Percentiles rank a stretch among this genome's conserved stretches.
These are phyloP conservation scores for Lachancea sp. DNA, from an alignment of 805 yeast genomes.

Conservation along the genomic window DNA sequence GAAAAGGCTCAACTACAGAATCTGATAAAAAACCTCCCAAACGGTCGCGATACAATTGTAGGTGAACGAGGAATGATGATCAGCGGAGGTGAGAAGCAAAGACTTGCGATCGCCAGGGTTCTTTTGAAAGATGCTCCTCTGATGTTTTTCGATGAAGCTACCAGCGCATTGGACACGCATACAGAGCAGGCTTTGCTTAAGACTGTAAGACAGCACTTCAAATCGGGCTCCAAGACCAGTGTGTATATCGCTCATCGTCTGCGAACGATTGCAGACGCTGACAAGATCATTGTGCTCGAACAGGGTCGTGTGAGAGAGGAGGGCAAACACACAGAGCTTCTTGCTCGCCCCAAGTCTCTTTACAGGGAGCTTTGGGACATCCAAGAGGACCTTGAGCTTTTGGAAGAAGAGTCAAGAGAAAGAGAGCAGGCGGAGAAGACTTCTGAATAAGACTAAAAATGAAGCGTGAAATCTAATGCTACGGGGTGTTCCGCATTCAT, in stretches of 20 bases:
- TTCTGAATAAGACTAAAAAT: too few relatives aligned
- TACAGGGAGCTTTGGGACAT: slow-evolving; percentile 85
- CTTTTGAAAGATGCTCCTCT: slow-evolving; percentile 79
- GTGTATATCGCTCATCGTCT: slow-evolving; percentile 90
- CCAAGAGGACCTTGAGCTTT: slow-evolving; percentile 68
- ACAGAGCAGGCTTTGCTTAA: slow-evolving; percentile 80
- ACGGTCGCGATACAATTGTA: slow-evolving; percentile 77
- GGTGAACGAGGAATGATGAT: slow-evolving; percentile 99
- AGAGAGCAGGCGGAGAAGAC: slow-evolving; percentile 11
- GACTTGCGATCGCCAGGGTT: slow-evolving; percentile 90
- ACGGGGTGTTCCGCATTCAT: too few relatives aligned
- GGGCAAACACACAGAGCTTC: slow-evolving; percentile 68
- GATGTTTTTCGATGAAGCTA: slow-evolving; percentile 94
- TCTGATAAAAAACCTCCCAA: slow-evolving; percentile 66
- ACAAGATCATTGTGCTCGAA: slow-evolving; percentile 81
- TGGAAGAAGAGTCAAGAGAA: slow-evolving; percentile 33
- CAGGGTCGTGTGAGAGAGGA: slow-evolving; percentile 79
- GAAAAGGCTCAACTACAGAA: slow-evolving; percentile 60
- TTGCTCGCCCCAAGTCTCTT: slow-evolving; percentile 50
- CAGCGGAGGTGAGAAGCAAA: slow-evolving; percentile 97
- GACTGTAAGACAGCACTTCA: slow-evolving; percentile 66
- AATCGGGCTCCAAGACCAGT: slow-evolving; percentile 56
- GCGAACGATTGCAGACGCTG: slow-evolving; percentile 90
- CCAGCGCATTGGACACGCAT: slow-evolving; percentile 93
- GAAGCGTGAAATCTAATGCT: too few relatives aligned